Percentiles rank a stretch among this genome's conserved stretches.
These are phyloP conservation scores for Dryadomyces quercus-mongolicae DNA, from an alignment of 2,329 filamentous ascomycete species.

Conservation along the genomic window DNA sequence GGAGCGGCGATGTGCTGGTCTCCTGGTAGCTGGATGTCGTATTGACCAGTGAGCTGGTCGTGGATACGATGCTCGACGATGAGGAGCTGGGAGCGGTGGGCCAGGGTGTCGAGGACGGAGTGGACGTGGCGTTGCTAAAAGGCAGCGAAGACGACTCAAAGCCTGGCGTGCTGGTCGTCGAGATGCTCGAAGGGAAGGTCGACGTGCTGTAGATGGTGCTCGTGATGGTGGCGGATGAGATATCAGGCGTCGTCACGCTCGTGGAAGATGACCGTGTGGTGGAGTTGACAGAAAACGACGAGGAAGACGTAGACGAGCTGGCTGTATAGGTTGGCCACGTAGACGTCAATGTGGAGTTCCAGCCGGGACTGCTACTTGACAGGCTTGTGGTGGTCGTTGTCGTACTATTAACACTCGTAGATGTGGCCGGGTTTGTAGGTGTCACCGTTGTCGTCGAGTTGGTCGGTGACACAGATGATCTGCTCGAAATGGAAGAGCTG, in stretches of 20 bases:
- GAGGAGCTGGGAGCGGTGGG: neutral
- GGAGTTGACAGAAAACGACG: neutral
- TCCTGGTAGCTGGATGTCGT: neutral
- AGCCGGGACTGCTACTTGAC: neutral
- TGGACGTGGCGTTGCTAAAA: neutral
- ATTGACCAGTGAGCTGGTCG: too few relatives aligned
- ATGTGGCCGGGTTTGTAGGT: too few relatives aligned
- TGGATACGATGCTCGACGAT: neutral
- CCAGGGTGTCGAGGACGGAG: neutral
- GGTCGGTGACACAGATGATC: neutral
- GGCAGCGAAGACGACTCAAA: neutral
- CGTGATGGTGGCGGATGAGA: neutral
- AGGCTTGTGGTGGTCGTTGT: neutral
- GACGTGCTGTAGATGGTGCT: neutral
- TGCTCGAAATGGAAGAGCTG: neutral
- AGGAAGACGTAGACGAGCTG: neutral
- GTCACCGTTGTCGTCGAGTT: neutral
- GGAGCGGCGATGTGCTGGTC: neutral
- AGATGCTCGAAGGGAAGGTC: neutral
- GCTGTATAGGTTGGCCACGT: neutral
- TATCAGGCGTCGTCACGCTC: neutral
- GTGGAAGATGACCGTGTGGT: neutral
- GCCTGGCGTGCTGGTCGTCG: neutral
- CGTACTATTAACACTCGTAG: neutral
- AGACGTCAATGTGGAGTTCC: neutral